A percentile compares a stretch with the other conserved stretches of the same genome.
Evolutionary conservation across 2,329 filamentous ascomycete species (phyloP).

Genomic region (Beauveria sp.): DNA sequence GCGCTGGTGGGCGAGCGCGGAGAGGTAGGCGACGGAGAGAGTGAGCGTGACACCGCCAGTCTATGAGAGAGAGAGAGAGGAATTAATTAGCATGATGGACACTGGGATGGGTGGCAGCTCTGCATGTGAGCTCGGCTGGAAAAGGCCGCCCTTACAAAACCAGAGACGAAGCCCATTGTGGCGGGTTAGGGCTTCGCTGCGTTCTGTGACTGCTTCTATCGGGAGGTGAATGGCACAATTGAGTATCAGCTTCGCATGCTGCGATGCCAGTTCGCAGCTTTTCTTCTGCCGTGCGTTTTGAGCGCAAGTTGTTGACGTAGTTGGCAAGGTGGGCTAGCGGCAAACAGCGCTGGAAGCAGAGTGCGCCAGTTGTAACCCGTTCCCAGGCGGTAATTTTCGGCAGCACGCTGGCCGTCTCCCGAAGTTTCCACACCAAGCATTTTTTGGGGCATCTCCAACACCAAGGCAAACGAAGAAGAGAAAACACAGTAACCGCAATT

Average conservation of each 20-base stretch:
- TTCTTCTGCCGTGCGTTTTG: constrained; percentile 4
- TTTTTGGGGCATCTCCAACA: neutral
- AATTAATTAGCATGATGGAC: neutral
- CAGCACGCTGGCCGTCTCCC: constrained; percentile 7
- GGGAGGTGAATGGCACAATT: constrained; percentile 11
- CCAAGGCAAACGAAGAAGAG: neutral
- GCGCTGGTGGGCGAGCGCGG: constrained; percentile 60
- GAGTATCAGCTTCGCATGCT: constrained; percentile 25
- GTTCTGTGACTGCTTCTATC: neutral
- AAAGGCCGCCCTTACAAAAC: constrained; percentile 53
- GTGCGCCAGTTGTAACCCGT: neutral
- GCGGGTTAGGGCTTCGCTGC: constrained; percentile 6
- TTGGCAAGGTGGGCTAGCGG: constrained; percentile 8
- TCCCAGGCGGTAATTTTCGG: constrained; percentile 10
- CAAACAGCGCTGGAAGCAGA: constrained; percentile 11
- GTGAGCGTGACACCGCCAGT: constrained; percentile 71
- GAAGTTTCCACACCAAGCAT: constrained; percentile 26
- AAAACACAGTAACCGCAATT: neutral
- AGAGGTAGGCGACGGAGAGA: constrained; percentile 64
- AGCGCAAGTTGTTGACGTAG: constrained; percentile 9
- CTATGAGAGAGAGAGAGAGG: constrained; percentile 32
- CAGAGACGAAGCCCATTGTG: constrained; percentile 64
- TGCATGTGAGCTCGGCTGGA: neutral
- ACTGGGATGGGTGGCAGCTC: neutral
- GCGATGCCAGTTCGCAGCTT: constrained; percentile 18